Evolutionary conservation across 208 protist genomes (phyloP).

Genomic region (Crithidia mellificae): DNA sequence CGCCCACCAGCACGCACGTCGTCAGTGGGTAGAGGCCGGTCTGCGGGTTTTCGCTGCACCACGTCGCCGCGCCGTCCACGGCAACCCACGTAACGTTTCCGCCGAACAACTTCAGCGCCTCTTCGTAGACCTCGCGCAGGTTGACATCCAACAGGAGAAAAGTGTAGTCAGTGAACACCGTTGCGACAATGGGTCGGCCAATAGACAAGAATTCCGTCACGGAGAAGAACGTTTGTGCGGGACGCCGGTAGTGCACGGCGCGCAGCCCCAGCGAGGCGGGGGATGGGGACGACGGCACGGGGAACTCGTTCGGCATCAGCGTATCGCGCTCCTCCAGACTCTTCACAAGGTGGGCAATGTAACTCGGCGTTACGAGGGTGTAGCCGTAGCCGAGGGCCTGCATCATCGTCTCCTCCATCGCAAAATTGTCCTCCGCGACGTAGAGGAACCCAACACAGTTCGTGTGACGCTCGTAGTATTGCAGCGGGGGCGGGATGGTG

Average conservation of each 20-base stretch:
- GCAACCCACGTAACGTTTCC: slow-evolving; percentile 34
- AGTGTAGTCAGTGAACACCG: slow-evolving; percentile 40
- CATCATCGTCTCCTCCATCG: slow-evolving; percentile 58
- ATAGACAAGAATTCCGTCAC: slow-evolving; percentile 58
- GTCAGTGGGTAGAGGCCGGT: slow-evolving; percentile 15
- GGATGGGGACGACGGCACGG: slow-evolving; percentile 36
- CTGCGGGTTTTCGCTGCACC: slow-evolving; percentile 16
- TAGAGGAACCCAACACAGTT: slow-evolving; percentile 69
- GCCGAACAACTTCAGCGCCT: slow-evolving; percentile 40
- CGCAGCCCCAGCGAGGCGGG: slow-evolving; percentile 44
- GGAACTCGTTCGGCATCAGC: slow-evolving; percentile 45
- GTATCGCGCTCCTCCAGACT: slow-evolving; percentile 35
- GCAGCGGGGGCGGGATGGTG: slow-evolving; percentile 35
- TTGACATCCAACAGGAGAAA: slow-evolving; percentile 46
- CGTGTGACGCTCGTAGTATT: slow-evolving; percentile 56
- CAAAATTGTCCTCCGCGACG: slow-evolving; percentile 54
- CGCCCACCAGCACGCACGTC: slow-evolving; percentile 33
- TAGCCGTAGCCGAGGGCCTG: slow-evolving; percentile 60
- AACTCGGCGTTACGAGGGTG: slow-evolving; percentile 63
- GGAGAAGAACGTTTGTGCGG: slow-evolving; percentile 55
- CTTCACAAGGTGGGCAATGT: slow-evolving; percentile 40
- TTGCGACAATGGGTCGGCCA: slow-evolving; percentile 32
- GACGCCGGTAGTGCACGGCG: slow-evolving; percentile 54
- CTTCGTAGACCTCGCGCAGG: slow-evolving; percentile 30
- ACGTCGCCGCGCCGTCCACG: slow-evolving; percentile 14